Conservation (phyloP, 352 stramenopile species). For the Globisporangium megalacanthum region DNA sequence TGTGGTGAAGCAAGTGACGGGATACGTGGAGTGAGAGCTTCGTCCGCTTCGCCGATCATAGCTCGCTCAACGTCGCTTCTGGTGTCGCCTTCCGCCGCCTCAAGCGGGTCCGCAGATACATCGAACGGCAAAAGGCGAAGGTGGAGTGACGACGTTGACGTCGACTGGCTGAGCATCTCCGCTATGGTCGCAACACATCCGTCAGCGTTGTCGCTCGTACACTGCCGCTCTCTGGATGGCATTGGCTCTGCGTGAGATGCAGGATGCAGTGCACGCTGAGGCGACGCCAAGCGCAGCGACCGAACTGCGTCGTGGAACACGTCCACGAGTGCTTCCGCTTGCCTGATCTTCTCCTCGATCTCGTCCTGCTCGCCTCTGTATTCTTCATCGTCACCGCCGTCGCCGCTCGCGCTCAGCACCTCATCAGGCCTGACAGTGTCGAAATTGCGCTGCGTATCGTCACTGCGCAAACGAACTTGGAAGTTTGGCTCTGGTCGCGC, state of each 20-base stretch:
- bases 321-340: constrained; percentile 3
- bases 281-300: neutral
- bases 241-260: neutral
- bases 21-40: neutral
- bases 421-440: neutral
- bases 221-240: no score
- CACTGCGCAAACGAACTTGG: neutral
- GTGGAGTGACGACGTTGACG: constrained; percentile 16
- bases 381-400: neutral
- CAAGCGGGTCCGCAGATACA: constrained; percentile 3
- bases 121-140: constrained; percentile 12
- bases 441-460: neutral
- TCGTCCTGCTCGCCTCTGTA: neutral
- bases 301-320: constrained; percentile 5
- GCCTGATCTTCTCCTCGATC: constrained; percentile 8
- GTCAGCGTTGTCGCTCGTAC: neutral
- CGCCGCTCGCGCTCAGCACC: neutral
- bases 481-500: no score
- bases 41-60: neutral
- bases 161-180: constrained; percentile 8
- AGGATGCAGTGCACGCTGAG: neutral
- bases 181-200: neutral
- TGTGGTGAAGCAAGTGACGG: neutral
- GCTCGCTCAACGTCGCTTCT: neutral
- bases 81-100: neutral